Evolutionary conservation across 1,284 basidiomycete genomes (phyloP).

Genomic region (Pascua guehoae): DNA sequence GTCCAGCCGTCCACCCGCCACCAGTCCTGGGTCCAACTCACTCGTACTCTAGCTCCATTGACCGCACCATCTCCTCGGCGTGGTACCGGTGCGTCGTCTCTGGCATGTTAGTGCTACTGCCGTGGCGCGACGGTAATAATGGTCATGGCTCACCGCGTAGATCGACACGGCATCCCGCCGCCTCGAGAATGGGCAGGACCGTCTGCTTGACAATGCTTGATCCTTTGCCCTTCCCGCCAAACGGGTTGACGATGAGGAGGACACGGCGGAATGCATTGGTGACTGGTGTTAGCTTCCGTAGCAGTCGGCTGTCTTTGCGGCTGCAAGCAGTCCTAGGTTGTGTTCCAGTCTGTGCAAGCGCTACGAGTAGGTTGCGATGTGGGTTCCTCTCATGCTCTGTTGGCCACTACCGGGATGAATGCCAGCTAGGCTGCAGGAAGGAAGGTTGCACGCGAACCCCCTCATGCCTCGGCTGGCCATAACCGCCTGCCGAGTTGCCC

Average conservation of each 20-base stretch:
- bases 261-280: constrained; percentile 57
- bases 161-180: constrained; percentile 68
- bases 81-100: constrained; percentile 71
- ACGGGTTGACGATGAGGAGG: constrained; percentile 80
- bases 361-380: too few species aligned
- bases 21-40: constrained; percentile 19
- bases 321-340: too few species aligned
- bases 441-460: too few species aligned
- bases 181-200: constrained; percentile 74
- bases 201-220: constrained; percentile 59
- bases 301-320: background rate
- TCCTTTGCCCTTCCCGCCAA: constrained; percentile 78
- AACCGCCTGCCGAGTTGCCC: too few species aligned
- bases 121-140: constrained; percentile 47
- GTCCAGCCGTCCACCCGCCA: too few species aligned
- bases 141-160: constrained; percentile 48
- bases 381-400: too few species aligned
- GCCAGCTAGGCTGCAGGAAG: too few species aligned
- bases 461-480: too few species aligned
- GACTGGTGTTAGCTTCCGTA: background rate
- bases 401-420: too few species aligned
- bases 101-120: constrained; percentile 33
- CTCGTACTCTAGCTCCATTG: constrained; percentile 65
- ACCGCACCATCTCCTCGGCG: constrained; percentile 65
- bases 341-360: too few species aligned